These are phyloP conservation scores for Pseudonectria buxi DNA, from an alignment of 2,329 filamentous ascomycete genomes.

Conservation along the genomic window DNA sequence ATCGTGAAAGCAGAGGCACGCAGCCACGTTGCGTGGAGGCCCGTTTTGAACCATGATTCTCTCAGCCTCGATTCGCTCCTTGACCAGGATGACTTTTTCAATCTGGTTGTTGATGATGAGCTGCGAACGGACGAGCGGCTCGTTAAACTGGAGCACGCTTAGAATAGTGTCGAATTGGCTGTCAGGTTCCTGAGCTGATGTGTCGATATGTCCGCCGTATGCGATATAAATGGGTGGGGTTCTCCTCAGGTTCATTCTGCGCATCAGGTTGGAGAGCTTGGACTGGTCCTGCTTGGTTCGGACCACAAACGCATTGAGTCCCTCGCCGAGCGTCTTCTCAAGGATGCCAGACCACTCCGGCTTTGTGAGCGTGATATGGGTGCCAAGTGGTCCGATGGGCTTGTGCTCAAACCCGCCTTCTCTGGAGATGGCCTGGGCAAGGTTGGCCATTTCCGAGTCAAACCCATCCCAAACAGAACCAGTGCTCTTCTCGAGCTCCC, in stretches of 20 bases:
- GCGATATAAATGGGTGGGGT: constrained; percentile 33
- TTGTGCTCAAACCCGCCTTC: constrained; percentile 62
- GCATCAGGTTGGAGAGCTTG: constrained; percentile 61
- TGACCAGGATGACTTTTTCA: constrained; percentile 77
- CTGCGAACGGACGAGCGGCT: constrained; percentile 69
- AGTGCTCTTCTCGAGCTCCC: constrained; percentile 49
- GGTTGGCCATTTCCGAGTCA: constrained; percentile 50
- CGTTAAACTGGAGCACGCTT: constrained; percentile 73
- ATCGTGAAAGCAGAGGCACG: constrained; percentile 65
- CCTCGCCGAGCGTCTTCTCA: constrained; percentile 66
- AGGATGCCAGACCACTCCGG: constrained; percentile 78
- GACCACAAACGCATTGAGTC: constrained; percentile 74
- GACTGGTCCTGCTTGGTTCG: constrained; percentile 68
- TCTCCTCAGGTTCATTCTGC: constrained; percentile 46
- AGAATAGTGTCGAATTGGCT: constrained; percentile 67
- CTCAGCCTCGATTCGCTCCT: constrained; percentile 59
- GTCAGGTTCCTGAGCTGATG: constrained; percentile 60
- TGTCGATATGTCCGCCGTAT: constrained; percentile 30
- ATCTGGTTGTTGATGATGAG: constrained; percentile 77
- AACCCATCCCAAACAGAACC: constrained; percentile 59
- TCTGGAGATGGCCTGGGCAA: constrained; percentile 63
- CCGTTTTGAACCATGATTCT: constrained; percentile 59
- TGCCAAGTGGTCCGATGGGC: constrained; percentile 79
- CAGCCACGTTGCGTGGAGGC: constrained; percentile 61
- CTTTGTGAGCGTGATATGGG: constrained; percentile 67